Conservation (phyloP, 169 alveolate species). For the Plasmodium gaboni region DNA sequence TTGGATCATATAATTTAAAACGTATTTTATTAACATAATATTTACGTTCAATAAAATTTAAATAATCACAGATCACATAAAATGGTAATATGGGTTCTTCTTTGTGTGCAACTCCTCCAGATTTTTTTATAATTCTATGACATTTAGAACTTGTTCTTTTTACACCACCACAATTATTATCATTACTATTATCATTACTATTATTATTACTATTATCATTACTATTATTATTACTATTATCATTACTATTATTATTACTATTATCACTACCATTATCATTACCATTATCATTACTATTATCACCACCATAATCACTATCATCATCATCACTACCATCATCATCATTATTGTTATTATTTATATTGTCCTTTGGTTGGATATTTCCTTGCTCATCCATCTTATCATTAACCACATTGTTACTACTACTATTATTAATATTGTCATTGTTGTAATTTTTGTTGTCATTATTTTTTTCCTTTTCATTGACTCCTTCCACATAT, state of each 20-base stretch:
- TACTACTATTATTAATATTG: no score
- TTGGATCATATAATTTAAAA: constrained; percentile 71
- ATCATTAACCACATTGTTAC: no score
- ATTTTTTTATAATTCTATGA: constrained; percentile 40
- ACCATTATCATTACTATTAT: no score
- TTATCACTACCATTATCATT: not conserved
- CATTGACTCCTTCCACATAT: no score
- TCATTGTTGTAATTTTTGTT: no score
- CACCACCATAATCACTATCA: not conserved
- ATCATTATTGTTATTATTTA: not conserved
- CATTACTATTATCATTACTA: not conserved
- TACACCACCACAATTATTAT: not conserved
- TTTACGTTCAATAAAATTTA: constrained; percentile 72
- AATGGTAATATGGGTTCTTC: constrained; percentile 73
- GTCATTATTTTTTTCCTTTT: no score
- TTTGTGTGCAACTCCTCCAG: constrained; percentile 47
- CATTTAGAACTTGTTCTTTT: constrained; percentile 12
- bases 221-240: not conserved
- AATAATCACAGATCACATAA: constrained; percentile 71
- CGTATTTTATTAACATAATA: constrained; percentile 48
- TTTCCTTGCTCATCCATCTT: no score
- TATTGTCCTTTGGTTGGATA: not conserved
- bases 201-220: no score
- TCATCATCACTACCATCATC: not conserved
- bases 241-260: not conserved